These are phyloP conservation scores for Saccharata proteae DNA, from an alignment of 2,329 filamentous ascomycete genomes.

Conservation along the genomic window DNA sequence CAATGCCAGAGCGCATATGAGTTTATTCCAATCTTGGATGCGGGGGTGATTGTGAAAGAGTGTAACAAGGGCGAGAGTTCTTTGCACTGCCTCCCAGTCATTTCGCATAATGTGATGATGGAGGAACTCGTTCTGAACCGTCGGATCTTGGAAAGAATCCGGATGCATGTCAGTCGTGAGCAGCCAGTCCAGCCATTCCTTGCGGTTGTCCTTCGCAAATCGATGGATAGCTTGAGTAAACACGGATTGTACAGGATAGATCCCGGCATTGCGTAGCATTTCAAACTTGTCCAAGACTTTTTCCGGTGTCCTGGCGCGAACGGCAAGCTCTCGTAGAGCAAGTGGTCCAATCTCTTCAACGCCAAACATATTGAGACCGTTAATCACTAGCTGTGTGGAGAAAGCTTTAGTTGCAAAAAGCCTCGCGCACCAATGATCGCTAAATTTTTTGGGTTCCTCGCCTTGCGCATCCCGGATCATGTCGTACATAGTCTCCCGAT, in stretches of 20 bases:
- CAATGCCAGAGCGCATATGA: conserved; percentile 24
- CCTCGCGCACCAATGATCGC: conserved; percentile 60
- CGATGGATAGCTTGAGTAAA: conserved; percentile 56
- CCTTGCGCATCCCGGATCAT: conserved; percentile 30
- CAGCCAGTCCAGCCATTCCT: conserved; percentile 38
- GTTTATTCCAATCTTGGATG: conserved; percentile 34
- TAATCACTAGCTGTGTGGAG: conserved; percentile 59
- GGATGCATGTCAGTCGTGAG: conserved; percentile 52
- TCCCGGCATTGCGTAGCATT: conserved; percentile 48
- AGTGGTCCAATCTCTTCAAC: conserved; percentile 61
- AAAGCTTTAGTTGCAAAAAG: conserved; percentile 71
- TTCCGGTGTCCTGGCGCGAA: conserved; percentile 46
- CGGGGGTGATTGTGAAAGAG: conserved; percentile 26
- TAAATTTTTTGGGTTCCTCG: conserved; percentile 32
- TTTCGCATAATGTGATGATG: conserved; percentile 37
- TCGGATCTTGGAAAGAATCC: conserved; percentile 45
- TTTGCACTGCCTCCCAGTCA: conserved; percentile 41
- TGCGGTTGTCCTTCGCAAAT: conserved; percentile 48
- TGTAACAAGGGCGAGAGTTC: conserved; percentile 43
- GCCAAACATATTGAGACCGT: conserved; percentile 57
- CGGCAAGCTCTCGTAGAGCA: conserved; percentile 64
- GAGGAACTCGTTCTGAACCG: conserved; percentile 44
- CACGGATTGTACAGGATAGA: conserved; percentile 48
- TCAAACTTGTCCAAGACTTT: conserved; percentile 48
- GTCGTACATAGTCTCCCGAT: conserved; percentile 21